phyloP scores from a whole-genome alignment of 179 eudicot genomes.

The Pouteria campechiana region DNA sequence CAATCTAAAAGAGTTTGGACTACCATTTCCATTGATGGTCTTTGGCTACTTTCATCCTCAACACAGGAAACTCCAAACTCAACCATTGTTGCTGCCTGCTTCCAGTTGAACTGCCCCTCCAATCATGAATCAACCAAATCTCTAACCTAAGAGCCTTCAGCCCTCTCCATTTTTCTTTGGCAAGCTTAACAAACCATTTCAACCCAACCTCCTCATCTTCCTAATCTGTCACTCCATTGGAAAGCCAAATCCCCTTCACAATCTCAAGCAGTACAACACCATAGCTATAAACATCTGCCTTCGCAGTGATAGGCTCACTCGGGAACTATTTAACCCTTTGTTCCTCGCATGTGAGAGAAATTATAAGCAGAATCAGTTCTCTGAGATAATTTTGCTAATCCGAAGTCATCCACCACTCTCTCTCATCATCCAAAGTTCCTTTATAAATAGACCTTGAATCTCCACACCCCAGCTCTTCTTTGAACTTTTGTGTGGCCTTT shows the following conservation, averaged over 20 bases:
- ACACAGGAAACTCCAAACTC: constrained; percentile 28
- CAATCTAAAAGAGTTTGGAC: constrained; percentile 29
- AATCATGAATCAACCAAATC: constrained; percentile 32
- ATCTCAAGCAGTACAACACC: constrained; percentile 46
- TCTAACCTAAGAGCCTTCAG: constrained; percentile 21
- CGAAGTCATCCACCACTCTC: constrained; percentile 44
- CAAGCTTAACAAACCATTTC: constrained; percentile 17
- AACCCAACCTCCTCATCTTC: constrained; percentile 22
- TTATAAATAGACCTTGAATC: constrained; percentile 41
- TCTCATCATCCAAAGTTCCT: constrained; percentile 29
- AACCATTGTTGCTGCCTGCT: constrained; percentile 29
- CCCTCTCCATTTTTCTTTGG: constrained; percentile 14
- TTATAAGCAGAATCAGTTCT: constrained; percentile 27
- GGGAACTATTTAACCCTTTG: constrained; percentile 58
- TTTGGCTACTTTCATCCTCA: constrained; percentile 40
- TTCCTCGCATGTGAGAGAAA: constrained; percentile 28
- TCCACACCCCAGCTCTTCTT: constrained; percentile 34
- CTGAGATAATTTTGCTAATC: constrained; percentile 34
- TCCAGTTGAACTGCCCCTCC: constrained; percentile 24
- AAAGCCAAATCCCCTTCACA: constrained; percentile 44
- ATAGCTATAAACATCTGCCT: constrained; percentile 39
- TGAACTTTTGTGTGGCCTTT: constrained; percentile 25
- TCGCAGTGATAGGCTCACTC: constrained; percentile 55
- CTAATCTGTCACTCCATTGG: constrained; percentile 3
- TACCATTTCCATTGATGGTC: constrained; percentile 43